phyloP scores from a whole-genome alignment of 257 asterid species.

The Fraxinus excelsior region DNA sequence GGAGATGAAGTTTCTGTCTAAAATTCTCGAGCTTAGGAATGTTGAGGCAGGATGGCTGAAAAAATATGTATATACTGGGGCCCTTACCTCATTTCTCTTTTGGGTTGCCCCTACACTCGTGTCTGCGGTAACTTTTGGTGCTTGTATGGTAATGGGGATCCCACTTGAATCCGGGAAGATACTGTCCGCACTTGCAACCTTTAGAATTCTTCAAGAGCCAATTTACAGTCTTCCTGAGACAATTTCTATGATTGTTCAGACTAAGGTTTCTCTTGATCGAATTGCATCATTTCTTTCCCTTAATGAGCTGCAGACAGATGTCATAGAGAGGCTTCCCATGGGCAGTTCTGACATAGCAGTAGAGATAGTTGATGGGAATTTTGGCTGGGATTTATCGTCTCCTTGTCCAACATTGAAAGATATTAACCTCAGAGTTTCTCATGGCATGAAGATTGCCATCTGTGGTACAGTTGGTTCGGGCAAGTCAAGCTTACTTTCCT shows the following conservation, averaged over 20 bases:
- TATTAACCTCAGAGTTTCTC: constrained; percentile 52
- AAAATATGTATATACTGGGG: constrained; percentile 55
- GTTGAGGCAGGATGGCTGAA: constrained; percentile 73
- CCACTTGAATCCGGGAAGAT: constrained; percentile 91
- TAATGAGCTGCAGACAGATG: constrained; percentile 64
- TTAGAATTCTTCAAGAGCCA: constrained; percentile 86
- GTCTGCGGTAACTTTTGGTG: constrained; percentile 67
- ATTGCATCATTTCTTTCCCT: constrained; percentile 79
- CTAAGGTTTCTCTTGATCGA: constrained; percentile 91
- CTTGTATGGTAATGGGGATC: constrained; percentile 74
- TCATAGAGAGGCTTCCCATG: constrained; percentile 57
- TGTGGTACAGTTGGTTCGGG: constrained; percentile 98
- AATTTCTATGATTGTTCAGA: constrained; percentile 80
- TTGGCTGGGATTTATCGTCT: constrained; percentile 65
- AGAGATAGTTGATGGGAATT: constrained; percentile 72
- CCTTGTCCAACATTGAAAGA: constrained; percentile 55
- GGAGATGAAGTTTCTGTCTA: constrained; percentile 82
- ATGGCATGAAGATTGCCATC: constrained; percentile 80
- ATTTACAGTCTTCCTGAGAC: constrained; percentile 79
- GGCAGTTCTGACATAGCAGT: constrained; percentile 49
- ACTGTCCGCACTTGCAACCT: constrained; percentile 85
- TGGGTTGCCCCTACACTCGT: constrained; percentile 87
- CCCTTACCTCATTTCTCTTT: constrained; percentile 54
- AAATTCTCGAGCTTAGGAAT: constrained; percentile 55
- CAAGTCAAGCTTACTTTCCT: constrained; percentile 83